Evolutionary conservation across 805 yeast species (phyloP).

Genomic region (Blastobotrys parvus): DNA sequence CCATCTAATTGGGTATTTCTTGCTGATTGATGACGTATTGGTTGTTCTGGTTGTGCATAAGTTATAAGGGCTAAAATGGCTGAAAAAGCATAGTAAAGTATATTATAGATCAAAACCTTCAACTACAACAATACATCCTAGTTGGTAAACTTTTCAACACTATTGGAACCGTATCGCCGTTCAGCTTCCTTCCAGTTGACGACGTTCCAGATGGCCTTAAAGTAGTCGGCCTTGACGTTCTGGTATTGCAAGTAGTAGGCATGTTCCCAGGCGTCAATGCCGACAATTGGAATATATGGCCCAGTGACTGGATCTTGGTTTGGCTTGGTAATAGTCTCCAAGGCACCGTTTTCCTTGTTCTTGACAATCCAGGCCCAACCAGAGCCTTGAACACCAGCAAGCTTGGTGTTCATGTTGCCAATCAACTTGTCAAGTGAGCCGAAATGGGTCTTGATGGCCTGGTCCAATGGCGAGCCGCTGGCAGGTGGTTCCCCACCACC

Average conservation of each 20-base stretch:
- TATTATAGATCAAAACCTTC: too few species aligned
- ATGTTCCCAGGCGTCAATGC: slow-evolving; percentile 96
- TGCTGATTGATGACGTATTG: too few species aligned
- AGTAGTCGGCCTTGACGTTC: slow-evolving; percentile 85
- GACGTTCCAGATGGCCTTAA: slow-evolving; percentile 90
- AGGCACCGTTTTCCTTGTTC: slow-evolving; percentile 58
- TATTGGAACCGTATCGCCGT: slow-evolving; percentile 44
- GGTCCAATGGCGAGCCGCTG: slow-evolving; percentile 46
- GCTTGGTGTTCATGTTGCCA: slow-evolving; percentile 50
- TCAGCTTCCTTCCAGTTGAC: slow-evolving; percentile 91
- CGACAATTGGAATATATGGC: slow-evolving; percentile 63
- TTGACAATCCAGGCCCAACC: slow-evolving; percentile 93
- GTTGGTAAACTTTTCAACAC: too few species aligned
- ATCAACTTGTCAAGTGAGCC: slow-evolving; percentile 69
- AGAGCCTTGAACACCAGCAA: slow-evolving; percentile 89
- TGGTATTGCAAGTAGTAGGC: slow-evolving; percentile 91
- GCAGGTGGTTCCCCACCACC: slow-evolving; percentile 69
- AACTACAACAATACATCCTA: too few species aligned
- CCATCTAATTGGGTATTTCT: too few species aligned
- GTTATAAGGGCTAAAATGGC: too few species aligned
- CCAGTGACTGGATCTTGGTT: slow-evolving; percentile 85
- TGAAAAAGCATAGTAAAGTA: too few species aligned
- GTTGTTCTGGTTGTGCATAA: too few species aligned
- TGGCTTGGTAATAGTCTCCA: slow-evolving; percentile 72
- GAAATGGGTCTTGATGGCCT: slow-evolving; percentile 53